phyloP scores from a whole-genome alignment of 2,329 filamentous ascomycete species.

The Xylariaceae sp. region DNA sequence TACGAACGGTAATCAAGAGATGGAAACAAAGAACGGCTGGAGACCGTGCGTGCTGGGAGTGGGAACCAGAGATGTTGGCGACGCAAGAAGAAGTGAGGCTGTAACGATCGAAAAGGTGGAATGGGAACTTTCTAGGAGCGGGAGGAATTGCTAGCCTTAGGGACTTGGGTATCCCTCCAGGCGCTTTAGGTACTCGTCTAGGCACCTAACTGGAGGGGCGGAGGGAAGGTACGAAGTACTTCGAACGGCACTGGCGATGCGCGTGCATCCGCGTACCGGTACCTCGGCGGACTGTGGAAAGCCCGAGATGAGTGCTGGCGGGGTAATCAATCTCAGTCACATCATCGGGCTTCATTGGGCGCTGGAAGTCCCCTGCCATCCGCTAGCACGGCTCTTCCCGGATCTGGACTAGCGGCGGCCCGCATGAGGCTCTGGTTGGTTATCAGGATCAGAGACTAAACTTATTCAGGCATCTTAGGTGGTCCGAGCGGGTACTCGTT shows the following conservation, averaged over 20 bases:
- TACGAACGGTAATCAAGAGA: background rate
- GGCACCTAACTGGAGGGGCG: too few relatives aligned
- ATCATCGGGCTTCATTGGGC: slow-evolving; percentile 17
- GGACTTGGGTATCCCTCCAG: background rate
- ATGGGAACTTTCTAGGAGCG: slow-evolving; percentile 10
- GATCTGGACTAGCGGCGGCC: background rate
- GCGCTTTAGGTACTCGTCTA: background rate
- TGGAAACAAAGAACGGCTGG: background rate
- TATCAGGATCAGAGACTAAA: background rate
- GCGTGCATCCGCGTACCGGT: background rate
- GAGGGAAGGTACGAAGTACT: background rate
- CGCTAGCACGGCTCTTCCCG: background rate
- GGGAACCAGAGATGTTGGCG: background rate
- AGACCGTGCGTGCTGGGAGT: background rate
- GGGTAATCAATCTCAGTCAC: slow-evolving; percentile 15
- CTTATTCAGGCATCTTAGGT: too few relatives aligned
- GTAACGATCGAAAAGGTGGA: slow-evolving; percentile 5
- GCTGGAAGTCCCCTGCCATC: background rate
- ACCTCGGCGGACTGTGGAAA: background rate
- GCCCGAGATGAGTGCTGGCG: slow-evolving; percentile 12
- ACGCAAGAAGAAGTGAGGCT: slow-evolving; percentile 15
- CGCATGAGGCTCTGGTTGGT: background rate
- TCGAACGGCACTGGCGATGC: slow-evolving; percentile 5
- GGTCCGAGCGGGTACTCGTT: too few relatives aligned
- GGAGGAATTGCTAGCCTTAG: background rate